Evolutionary conservation across 495 filamentous ascomycete genomes (phyloP), one percentile per base, ranked within the genome.

Genomic region (Penicillium soppii): DNA sequence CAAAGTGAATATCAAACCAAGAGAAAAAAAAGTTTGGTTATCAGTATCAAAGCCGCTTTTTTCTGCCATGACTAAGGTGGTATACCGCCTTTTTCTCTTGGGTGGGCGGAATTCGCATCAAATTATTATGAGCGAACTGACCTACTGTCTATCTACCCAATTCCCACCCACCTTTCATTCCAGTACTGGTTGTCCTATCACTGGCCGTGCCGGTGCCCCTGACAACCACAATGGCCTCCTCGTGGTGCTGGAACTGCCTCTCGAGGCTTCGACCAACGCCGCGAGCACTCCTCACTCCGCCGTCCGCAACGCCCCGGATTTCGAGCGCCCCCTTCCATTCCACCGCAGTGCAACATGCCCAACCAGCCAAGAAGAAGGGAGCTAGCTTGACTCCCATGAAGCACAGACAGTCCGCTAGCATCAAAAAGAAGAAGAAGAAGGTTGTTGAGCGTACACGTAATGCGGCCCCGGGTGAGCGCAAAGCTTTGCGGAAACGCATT

Each of bases 401-500:
- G 54, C 70, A 69, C 49, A 66, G 74, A 41, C 51, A 67, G 43
- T 62, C 59, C 40, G 78, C 71, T 43, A 69, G 70, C 7, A 62
- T 68, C n/a, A 70, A 64, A 41, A 81, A 79, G 64, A 79, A 77
- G 61, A 77, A 76, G 63, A 72, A 62, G 53, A 67, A 57, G 43
- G 54, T 66, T 0, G 47, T 57, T 5, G 73, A 76, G 4, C 63
- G 59, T 41, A 41, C 59, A 25, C 68, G 83, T 64, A 74, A 79
- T 5, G 86, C 89, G 13, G 73, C 71, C 22, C 67, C 80, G 7
- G 94, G 91, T 50, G 90, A 96, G 75, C 84, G 92, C 61, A 96
- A 90, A 69, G 85, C 88, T 19, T 70, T 89, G 57, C 83, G 90
- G 54, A 97, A 95, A 74, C 82, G 88, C 47, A 87, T 98, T 52